Percentiles rank a stretch among this genome's conserved stretches.
Evolutionary conservation across 1,284 basidiomycete species (phyloP).

Genomic region (Mycena citricolor): DNA sequence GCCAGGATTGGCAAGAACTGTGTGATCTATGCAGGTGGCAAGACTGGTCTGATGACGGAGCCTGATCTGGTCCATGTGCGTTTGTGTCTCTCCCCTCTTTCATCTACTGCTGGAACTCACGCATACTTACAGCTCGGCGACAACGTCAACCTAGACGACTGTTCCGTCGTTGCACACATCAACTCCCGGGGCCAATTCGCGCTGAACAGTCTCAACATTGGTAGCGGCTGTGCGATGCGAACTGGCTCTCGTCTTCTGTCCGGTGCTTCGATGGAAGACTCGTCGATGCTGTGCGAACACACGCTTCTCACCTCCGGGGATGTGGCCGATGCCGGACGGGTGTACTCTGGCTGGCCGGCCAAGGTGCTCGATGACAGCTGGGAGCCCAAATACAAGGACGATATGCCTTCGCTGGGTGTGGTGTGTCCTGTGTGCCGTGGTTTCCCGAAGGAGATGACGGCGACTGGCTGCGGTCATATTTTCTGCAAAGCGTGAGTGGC

Average conservation of each 20-base stretch:
- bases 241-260: slow-evolving; percentile 47
- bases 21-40: slow-evolving; percentile 39
- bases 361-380: slow-evolving; percentile 22
- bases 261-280: slow-evolving; percentile 49
- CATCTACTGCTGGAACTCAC: background rate
- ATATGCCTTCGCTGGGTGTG: slow-evolving; percentile 13
- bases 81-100: slow-evolving; percentile 5
- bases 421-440: slow-evolving; percentile 23
- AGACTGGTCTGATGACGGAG: slow-evolving; percentile 43
- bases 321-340: slow-evolving; percentile 40
- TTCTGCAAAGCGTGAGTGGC: slow-evolving; percentile 33
- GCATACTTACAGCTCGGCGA: slow-evolving; percentile 35
- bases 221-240: slow-evolving; percentile 41
- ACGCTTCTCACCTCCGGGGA: slow-evolving; percentile 48
- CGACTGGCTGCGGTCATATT: slow-evolving; percentile 30
- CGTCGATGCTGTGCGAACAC: slow-evolving; percentile 48
- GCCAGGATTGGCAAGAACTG: slow-evolving; percentile 44
- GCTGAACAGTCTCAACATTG: slow-evolving; percentile 42
- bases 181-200: slow-evolving; percentile 46
- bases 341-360: slow-evolving; percentile 47
- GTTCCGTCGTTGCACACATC: slow-evolving; percentile 47
- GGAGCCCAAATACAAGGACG: slow-evolving; percentile 17
- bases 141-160: slow-evolving; percentile 42
- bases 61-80: slow-evolving; percentile 42
- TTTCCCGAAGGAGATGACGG: slow-evolving; percentile 22